phyloP scores from a whole-genome alignment of 2,329 filamentous ascomycete genomes.

The Trichoderma asperellum region DNA sequence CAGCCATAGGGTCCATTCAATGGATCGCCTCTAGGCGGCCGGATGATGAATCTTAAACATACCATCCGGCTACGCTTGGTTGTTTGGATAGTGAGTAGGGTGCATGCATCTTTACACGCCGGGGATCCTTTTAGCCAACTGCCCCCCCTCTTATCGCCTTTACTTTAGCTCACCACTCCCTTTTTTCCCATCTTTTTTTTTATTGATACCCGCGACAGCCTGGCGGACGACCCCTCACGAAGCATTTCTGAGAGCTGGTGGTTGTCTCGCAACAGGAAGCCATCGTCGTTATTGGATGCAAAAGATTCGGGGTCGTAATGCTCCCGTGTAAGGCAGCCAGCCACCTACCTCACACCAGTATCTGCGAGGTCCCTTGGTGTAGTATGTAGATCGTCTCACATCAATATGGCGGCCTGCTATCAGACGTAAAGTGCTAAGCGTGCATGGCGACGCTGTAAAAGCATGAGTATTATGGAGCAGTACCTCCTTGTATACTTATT shows the following conservation, averaged over 20 bases:
- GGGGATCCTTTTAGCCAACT: neutral
- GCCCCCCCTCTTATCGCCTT: neutral
- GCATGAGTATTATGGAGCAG: neutral
- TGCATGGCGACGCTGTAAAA: constrained; percentile 11
- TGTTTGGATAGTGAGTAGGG: neutral
- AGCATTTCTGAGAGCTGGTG: neutral
- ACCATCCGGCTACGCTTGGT: neutral
- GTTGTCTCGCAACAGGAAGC: constrained; percentile 19
- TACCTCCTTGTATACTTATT: neutral
- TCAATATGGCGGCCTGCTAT: neutral
- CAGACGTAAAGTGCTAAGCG: neutral
- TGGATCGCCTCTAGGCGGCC: neutral
- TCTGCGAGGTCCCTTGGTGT: neutral
- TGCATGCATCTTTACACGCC: neutral
- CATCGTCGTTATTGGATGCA: neutral
- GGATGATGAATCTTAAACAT: neutral
- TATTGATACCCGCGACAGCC: constrained; percentile 23
- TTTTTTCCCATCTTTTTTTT: constrained; percentile 8
- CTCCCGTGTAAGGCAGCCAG: neutral
- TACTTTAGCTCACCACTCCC: neutral
- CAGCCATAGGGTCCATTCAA: neutral
- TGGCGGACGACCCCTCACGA: constrained; percentile 10
- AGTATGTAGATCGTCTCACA: constrained; percentile 5
- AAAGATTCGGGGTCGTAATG: neutral
- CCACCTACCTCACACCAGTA: neutral